Evolutionary conservation across 2,329 filamentous ascomycete genomes (phyloP).

Genomic region (Aspergillus fijiensis): DNA sequence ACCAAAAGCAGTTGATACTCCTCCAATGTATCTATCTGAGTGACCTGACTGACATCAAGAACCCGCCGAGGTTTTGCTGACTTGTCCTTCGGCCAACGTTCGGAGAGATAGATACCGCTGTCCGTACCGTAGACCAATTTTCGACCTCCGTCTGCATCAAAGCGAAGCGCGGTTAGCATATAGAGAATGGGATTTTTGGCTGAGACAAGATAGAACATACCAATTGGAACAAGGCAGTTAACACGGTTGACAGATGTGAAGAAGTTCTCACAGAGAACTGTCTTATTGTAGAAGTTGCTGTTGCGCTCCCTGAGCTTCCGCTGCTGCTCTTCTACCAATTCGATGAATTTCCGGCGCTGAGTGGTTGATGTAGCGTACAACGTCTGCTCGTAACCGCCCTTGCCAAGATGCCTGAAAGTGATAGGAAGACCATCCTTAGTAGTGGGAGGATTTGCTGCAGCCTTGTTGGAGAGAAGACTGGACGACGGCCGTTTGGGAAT

Average conservation of each 20-base stretch:
- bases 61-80: constrained; percentile 73
- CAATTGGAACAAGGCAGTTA: constrained; percentile 90
- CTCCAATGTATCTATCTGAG: constrained; percentile 93
- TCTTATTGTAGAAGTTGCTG: constrained; percentile 69
- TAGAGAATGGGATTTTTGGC: background rate
- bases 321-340: constrained; percentile 90
- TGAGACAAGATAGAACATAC: constrained; percentile 50
- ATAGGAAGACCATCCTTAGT: constrained; percentile 83
- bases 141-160: constrained; percentile 73
- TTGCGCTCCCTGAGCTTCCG: constrained; percentile 72
- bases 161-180: constrained; percentile 17
- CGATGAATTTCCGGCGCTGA: constrained; percentile 92
- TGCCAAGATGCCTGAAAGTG: constrained; percentile 92
- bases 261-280: constrained; percentile 76
- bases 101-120: constrained; percentile 86
- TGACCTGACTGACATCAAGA: constrained; percentile 81
- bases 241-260: constrained; percentile 86
- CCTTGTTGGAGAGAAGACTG: constrained; percentile 68
- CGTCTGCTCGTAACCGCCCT: constrained; percentile 89
- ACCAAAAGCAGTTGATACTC: constrained; percentile 91
- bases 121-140: constrained; percentile 96
- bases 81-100: constrained; percentile 82
- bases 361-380: constrained; percentile 83
- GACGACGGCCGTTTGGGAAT: constrained; percentile 84
- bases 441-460: constrained; percentile 48